Evolutionary conservation across 1,284 basidiomycete genomes (phyloP), one percentile per base, ranked within the genome.

Genomic region (Pseudozyma tsukubaensis): DNA sequence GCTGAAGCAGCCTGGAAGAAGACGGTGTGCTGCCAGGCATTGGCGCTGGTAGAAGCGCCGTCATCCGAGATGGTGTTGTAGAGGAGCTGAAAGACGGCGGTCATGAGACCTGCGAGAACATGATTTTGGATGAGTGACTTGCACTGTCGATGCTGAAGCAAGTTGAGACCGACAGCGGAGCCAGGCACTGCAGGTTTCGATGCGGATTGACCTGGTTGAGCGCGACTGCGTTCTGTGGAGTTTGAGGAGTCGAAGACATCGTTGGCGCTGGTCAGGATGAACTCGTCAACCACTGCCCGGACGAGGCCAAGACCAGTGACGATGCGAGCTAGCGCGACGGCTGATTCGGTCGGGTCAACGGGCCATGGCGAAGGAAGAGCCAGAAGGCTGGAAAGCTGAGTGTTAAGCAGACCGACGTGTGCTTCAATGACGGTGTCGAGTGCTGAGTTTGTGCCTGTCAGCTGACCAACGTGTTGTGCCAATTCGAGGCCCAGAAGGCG

Each of bases 101-200:
- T 59, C 58, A 79, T 65, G 32, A 79, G 71, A 47, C 59, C 65
- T 14, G 77, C 63, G 12, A 77, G 74, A 13, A 79, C 58, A 13
- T 75, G 59, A 35, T 65, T 67, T 50, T 78, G 73, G 16, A 74
- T 57, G n/a, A 76, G 64, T 9, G 71, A 56, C 47, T 80, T 80
- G 71, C 75, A 82, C 49, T 78, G 77, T 19, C 71, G 61, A 50
- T 78, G 77, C 54, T 76, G 73, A 14, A 69, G 69, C 21, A 63
- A 48, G 14, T 56, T 76, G 29, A 82, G 75, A 14, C 78, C 80
- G 16, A 77, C 69, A 4, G 61, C 55, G 1, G 67, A 70, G 36
- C 70, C 76, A n/a, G 59, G 60, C 2, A 70, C 61, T 1, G 54
- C 67, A 11, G 58, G 56, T 44, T 76, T 72, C 16, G 57, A 61